These are phyloP conservation scores for Plenodomus lindquistii DNA, from an alignment of 2,329 filamentous ascomycete genomes.

Conservation along the genomic window DNA sequence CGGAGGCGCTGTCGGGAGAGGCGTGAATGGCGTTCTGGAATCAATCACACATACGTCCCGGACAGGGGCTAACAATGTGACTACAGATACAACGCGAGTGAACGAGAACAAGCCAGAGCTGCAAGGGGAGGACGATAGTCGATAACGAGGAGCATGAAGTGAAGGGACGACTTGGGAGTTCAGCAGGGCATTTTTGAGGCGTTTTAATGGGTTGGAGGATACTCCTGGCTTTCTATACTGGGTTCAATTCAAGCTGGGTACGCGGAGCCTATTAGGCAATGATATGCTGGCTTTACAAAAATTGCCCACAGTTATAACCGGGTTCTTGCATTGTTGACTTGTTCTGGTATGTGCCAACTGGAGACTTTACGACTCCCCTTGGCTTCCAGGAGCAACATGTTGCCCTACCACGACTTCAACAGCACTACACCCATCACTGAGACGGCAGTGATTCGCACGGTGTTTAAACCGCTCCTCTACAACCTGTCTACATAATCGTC, in stretches of 20 bases:
- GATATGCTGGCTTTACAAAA: neutral
- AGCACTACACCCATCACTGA: too few relatives aligned
- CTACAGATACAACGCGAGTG: slow-evolving; percentile 41
- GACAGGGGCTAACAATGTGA: slow-evolving; percentile 24
- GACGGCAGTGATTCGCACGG: too few relatives aligned
- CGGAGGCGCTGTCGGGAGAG: neutral
- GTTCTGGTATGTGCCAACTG: too few relatives aligned
- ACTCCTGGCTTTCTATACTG: neutral
- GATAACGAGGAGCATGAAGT: neutral
- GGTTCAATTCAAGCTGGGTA: neutral
- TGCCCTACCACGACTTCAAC: too few relatives aligned
- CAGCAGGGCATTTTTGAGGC: slow-evolving; percentile 23
- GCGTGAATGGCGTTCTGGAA: neutral
- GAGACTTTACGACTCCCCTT: too few relatives aligned
- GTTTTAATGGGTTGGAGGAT: slow-evolving; percentile 13
- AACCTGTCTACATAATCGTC: too few relatives aligned
- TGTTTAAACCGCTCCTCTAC: too few relatives aligned
- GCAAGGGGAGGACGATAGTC: slow-evolving; percentile 26
- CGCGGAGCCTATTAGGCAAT: neutral
- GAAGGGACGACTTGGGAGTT: slow-evolving; percentile 13
- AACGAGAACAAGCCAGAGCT: slow-evolving; percentile 40
- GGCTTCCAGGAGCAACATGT: too few relatives aligned
- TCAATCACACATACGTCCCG: slow-evolving; percentile 8
- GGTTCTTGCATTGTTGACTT: too few relatives aligned
- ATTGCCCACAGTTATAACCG: too few relatives aligned